phyloP scores from a whole-genome alignment of 495 filamentous ascomycete genomes.

The Talaromyces thailandensis region DNA sequence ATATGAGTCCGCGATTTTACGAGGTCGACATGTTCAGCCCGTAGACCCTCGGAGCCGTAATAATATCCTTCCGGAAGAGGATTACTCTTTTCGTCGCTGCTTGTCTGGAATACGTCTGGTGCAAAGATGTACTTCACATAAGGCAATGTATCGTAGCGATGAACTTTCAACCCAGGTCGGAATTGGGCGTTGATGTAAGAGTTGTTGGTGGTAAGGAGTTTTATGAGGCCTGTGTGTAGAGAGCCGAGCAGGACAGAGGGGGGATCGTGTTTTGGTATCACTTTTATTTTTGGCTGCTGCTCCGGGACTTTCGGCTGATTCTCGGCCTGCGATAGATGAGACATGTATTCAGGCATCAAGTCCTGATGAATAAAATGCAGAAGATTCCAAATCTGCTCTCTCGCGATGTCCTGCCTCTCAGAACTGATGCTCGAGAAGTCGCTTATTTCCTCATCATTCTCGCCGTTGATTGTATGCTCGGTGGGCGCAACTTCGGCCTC shows the following conservation, averaged over 20 bases:
- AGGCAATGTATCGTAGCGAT: slow-evolving; percentile 26
- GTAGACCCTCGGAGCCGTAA: slow-evolving; percentile 21
- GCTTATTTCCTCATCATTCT: slow-evolving; percentile 2
- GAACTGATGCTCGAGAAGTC: not conserved
- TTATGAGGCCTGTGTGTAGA: slow-evolving; percentile 23
- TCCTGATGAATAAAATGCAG: not conserved
- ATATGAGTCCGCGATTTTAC: slow-evolving; percentile 32
- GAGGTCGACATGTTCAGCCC: slow-evolving; percentile 21
- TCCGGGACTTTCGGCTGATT: not conserved
- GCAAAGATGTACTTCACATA: slow-evolving; percentile 28
- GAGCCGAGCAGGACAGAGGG: slow-evolving; percentile 26
- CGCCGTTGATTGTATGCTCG: not conserved
- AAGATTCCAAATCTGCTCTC: slow-evolving; percentile 1
- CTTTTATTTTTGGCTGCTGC: not conserved
- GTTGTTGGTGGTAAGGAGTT: slow-evolving; percentile 12
- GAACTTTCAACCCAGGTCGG: slow-evolving; percentile 16
- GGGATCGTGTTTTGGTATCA: not conserved
- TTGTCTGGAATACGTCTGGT: slow-evolving; percentile 9
- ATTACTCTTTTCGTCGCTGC: not conserved
- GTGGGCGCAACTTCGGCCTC: slow-evolving; percentile 24
- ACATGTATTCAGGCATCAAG: not conserved
- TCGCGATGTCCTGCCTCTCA: not conserved
- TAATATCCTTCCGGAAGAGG: slow-evolving; percentile 22
- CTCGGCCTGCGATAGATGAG: not conserved
- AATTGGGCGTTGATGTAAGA: slow-evolving; percentile 8